A percentile compares a stretch with the other conserved stretches of the same genome.
These are phyloP conservation scores for Allium sativum DNA, from an alignment of 106 monocot genomes.

Conservation along the genomic window DNA sequence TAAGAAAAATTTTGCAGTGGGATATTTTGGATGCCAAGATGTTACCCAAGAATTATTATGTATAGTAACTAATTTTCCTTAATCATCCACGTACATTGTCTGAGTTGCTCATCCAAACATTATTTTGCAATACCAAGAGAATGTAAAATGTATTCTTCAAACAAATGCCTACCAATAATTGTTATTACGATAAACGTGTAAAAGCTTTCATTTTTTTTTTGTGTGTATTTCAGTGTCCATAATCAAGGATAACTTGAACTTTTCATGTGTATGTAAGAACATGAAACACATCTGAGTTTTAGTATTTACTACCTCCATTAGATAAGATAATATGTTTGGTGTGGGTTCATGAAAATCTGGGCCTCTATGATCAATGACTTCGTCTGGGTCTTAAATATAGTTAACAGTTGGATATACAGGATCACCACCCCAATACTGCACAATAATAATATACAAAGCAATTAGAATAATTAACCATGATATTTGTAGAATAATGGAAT, in stretches of 20 bases:
- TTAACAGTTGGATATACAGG: slow-evolving; percentile 97
- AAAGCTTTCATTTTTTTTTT: not conserved
- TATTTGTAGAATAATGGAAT: not conserved
- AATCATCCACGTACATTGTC: too few relatives aligned
- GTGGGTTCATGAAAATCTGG: slow-evolving; percentile 98
- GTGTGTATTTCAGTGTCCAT: too few relatives aligned
- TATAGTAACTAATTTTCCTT: too few relatives aligned
- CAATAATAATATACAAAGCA: not conserved
- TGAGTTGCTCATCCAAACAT: not conserved
- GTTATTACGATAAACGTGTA: not conserved
- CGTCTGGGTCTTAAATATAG: slow-evolving; percentile 90
- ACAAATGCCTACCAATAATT: too few relatives aligned
- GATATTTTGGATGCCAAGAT: too few relatives aligned
- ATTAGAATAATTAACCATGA: not conserved
- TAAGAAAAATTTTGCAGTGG: too few relatives aligned
- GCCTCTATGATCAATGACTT: slow-evolving; percentile 88
- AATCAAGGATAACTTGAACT: too few relatives aligned
- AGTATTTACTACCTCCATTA: slow-evolving; percentile 54
- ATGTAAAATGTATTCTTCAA: too few relatives aligned
- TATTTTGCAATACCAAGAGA: not conserved
- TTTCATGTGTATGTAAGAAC: too few relatives aligned
- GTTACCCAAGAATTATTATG: too few relatives aligned
- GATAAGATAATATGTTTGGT: slow-evolving; percentile 64
- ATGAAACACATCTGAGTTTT: too few relatives aligned
- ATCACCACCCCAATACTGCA: slow-evolving; percentile 98